These are phyloP conservation scores for Tilletia horrida DNA, from an alignment of 1,284 basidiomycete species.

Conservation along the genomic window DNA sequence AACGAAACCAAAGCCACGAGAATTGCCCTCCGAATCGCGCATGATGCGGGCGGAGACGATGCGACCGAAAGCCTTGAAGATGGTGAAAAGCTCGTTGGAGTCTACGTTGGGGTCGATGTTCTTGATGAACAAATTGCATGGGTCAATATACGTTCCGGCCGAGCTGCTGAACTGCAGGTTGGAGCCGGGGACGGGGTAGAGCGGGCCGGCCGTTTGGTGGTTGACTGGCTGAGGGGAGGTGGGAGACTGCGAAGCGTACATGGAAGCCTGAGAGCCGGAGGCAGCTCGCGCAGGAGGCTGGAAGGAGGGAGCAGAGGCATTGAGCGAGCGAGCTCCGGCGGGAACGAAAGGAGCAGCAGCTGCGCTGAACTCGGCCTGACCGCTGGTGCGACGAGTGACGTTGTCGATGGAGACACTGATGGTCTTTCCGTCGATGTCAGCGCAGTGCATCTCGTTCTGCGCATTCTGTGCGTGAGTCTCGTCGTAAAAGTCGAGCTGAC, in stretches of 20 bases:
- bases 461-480: conserved; percentile 41
- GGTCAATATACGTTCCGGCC: conserved; percentile 45
- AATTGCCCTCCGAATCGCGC: conserved; percentile 78
- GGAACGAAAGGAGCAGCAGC: conserved; percentile 40
- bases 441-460: conserved; percentile 43
- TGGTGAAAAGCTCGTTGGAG: conserved; percentile 36
- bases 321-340: conserved; percentile 26
- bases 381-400: conserved; percentile 4
- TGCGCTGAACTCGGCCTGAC: conserved; percentile 32
- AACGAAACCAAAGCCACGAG: conserved; percentile 92
- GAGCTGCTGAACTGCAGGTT: conserved; percentile 36
- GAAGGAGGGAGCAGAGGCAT: conserved; percentile 37
- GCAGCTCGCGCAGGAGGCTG: conserved; percentile 19
- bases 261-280: conserved; percentile 34
- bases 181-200: conserved; percentile 26
- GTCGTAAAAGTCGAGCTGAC: conserved; percentile 36
- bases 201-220: conserved; percentile 24
- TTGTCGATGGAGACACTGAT: conserved; percentile 43
- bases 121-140: conserved; percentile 51
- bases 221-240: conserved; percentile 17
- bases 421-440: conserved; percentile 39
- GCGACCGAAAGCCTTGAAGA: conserved; percentile 43
- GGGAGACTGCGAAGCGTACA: conserved; percentile 28
- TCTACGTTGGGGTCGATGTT: conserved; percentile 39
- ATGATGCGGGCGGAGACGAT: conserved; percentile 78